Conservation (phyloP, 2,329 filamentous ascomycete species). For the Ceratocystis ficicola region DNA sequence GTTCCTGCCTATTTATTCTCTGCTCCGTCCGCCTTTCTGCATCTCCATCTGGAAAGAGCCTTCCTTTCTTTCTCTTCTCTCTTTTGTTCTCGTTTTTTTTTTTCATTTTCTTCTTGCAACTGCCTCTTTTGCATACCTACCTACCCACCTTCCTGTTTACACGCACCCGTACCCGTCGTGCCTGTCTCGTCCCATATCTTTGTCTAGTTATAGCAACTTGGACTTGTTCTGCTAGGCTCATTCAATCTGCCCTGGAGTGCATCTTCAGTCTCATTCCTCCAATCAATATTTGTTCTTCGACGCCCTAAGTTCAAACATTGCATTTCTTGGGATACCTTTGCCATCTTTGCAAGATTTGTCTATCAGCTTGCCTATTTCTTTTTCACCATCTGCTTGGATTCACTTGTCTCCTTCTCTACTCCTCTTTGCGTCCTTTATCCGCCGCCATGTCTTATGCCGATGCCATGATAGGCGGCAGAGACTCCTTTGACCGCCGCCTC, state of each 20-base stretch:
- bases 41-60: background rate
- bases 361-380: no score
- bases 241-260: background rate
- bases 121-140: background rate
- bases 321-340: no score
- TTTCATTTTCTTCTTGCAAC: background rate
- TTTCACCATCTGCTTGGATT: background rate
- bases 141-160: background rate
- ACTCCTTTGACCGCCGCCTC: background rate
- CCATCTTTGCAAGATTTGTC: no score
- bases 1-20: constrained; percentile 7
- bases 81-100: background rate
- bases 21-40: background rate
- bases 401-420: background rate
- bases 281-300: background rate
- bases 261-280: background rate
- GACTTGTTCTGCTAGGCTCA: background rate
- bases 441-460: background rate
- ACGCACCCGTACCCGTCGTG: background rate
- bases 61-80: background rate
- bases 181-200: background rate
- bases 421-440: background rate
- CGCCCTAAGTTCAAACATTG: background rate
- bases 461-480: background rate
- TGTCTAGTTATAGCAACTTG: background rate